Evolutionary conservation across 176 grass and related monocot genomes (phyloP), one percentile per base, ranked within the genome.

Genomic region (Otatea glauca): DNA sequence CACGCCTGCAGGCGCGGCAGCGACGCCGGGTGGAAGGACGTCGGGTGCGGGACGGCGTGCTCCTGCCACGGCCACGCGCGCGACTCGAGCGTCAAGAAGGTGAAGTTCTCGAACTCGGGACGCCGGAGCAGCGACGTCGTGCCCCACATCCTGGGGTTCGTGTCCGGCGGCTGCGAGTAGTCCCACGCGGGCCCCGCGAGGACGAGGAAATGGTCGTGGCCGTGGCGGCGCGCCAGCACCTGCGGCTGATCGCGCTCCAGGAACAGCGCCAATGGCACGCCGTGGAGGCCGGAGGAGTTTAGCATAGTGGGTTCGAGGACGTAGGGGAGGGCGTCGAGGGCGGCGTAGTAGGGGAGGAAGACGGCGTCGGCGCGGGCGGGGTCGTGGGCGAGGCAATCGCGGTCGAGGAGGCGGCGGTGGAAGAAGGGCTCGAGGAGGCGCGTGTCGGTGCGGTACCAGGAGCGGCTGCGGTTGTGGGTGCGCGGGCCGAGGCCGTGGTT

Each of bases 1-100:
- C 90, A 95, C 59, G 84, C 88, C 44, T 76, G 74, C 58, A 91
- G 80, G 60, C 68, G 83, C 20, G 60, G 44, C 55, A 91, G 63
- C 2, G 93, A 85, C 9, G 87, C 44, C 24, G 89, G 89, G 77
- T 91, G 89, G 77, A 94, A 94, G 15, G 86, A 84, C 12, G 92
- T 89, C 38, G 63, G 74, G 72, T 83, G 64, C 11, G 86, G 92
- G 65, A 89, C n/a, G 7, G 92, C 86, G 75, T 89, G 92, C 81
- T 91, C 92, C 81, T 94, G 92, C 86, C 89, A 86, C 0, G 89
- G 89, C 89, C 83, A 94, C 0, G 79, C 42, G 34, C 89, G 83
- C 21, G 92, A 84, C 55, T 94, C 86, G 0, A 91, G 65, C 0
- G 84, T 77, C 2, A 94, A 68, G 16, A 88, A 27, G 15, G 86